Base-by-base conservation (phyloP, 2,329 filamentous ascomycete species). In the Sclerotinia minor region DNA sequence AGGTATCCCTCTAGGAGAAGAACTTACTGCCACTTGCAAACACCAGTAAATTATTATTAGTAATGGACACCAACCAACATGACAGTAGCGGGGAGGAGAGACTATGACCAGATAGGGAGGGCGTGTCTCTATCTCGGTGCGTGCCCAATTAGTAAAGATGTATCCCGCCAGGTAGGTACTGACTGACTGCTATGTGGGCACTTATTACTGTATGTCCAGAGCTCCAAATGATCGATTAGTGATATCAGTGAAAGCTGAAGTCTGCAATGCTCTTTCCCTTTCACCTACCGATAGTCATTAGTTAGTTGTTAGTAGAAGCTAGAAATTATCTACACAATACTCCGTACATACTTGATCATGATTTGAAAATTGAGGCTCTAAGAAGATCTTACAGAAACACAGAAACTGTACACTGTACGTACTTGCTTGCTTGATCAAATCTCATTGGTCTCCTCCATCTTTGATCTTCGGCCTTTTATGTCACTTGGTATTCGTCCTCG, bases 401-500 rank as follows among this genome's bases (percentile, higher is more conserved):
- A 29, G 29, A 29, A 29, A 29, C 29, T 24, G 44, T 8, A n/a
- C n/a, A n/a, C n/a, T n/a, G n/a, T n/a, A n/a, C n/a, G n/a, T n/a
- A 32, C 21, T n/a, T 49, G 41, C 9, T 49, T 57, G 54, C 29
- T 45, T 61, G 19, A 35, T 61, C 5, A 49, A 61, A 49, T 49
- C 21, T 26, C 24, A 21, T 21, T 54, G n/a, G 44, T 63, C 58
- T 63, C 24, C 45, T 63, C 32, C 45, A 59, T 54, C 59, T 32
- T 29, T 57, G n/a, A 53, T 32, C 35, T n/a, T 38, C 7, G 38
- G 38, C 29, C 41, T 69, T 76, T 72, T 64, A 76, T 76, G 75
- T 75, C 76, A 70, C 66, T 76, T 73, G 76, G 76, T 61, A 60
- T 77, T 70, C 76, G 84, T 76, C 85, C 84, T 77, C 83, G 81